Evolutionary conservation across 164 flowering plant genomes (phyloP).

Genomic region (Aristolochia fimbriata): DNA sequence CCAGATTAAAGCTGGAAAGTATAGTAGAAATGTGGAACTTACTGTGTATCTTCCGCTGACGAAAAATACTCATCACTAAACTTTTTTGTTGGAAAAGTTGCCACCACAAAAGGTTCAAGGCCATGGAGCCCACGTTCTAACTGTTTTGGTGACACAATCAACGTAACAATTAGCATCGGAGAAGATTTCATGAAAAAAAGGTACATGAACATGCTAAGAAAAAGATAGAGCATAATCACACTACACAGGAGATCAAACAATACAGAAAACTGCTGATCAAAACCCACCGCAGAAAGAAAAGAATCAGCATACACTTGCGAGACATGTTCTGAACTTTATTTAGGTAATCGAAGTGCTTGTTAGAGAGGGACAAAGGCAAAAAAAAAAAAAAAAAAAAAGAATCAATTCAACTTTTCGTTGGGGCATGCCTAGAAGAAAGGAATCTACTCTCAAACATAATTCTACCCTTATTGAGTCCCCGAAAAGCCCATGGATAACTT

Average conservation of each 20-base stretch:
- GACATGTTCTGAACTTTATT: neutral
- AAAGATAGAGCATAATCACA: neutral
- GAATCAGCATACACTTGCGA: neutral
- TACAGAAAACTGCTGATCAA: neutral
- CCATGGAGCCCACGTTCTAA: constrained; percentile 83
- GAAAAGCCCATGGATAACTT: no score
- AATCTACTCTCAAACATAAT: neutral
- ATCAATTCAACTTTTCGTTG: no score
- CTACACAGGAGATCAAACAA: neutral
- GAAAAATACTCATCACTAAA: constrained; percentile 53
- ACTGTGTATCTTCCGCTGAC: constrained; percentile 58
- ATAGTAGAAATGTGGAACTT: constrained; percentile 16
- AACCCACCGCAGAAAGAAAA: neutral
- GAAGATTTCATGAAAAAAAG: neutral
- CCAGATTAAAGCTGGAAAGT: neutral
- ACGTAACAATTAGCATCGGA: neutral
- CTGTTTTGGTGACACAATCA: constrained; percentile 24
- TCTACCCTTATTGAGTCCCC: no score
- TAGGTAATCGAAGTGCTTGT: no score
- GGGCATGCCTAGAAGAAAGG: neutral
- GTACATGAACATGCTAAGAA: neutral
- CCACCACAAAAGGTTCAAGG: constrained; percentile 54
- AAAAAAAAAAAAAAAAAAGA: no score
- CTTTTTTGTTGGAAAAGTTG: constrained; percentile 76
- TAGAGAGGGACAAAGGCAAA: no score